These are phyloP conservation scores for Entoloma clypeatum DNA, from an alignment of 1,284 basidiomycete genomes.

Conservation along the genomic window DNA sequence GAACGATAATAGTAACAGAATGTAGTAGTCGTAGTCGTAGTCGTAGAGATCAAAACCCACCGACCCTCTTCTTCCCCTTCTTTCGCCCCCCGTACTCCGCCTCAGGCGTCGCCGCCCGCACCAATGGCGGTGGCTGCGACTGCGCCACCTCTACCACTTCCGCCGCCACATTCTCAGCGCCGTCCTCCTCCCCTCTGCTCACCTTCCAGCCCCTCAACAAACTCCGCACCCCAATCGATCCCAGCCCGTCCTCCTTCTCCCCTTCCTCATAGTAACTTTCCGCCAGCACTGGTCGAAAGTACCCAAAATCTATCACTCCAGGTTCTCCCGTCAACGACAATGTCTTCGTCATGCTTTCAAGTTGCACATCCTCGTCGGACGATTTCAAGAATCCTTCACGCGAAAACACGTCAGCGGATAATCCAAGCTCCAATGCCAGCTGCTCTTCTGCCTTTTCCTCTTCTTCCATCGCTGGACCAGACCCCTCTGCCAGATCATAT, in stretches of 20 bases:
- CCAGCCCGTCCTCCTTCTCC: slow-evolving; percentile 23
- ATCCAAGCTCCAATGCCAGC: slow-evolving; percentile 56
- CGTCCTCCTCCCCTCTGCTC: slow-evolving; percentile 47
- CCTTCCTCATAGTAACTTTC: slow-evolving; percentile 27
- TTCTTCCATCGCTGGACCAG: slow-evolving; percentile 37
- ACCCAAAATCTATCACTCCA: slow-evolving; percentile 56
- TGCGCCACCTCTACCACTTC: slow-evolving; percentile 5
- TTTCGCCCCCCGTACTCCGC: no score
- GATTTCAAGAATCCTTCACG: slow-evolving; percentile 35
- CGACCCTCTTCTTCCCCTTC: slow-evolving; percentile 74
- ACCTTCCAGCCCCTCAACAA: slow-evolving; percentile 66
- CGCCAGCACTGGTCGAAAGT: slow-evolving; percentile 44
- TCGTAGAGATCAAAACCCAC: slow-evolving; percentile 56
- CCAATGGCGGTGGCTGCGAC: slow-evolving; percentile 34
- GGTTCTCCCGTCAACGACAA: slow-evolving; percentile 52
- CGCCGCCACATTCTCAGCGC: no score
- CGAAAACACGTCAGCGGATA: slow-evolving; percentile 58
- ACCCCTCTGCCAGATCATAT: slow-evolving; percentile 41
- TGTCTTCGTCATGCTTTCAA: slow-evolving; percentile 53
- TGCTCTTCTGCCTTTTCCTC: slow-evolving; percentile 57
- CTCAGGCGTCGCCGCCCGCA: slow-evolving; percentile 30
- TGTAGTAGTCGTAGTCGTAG: no score
- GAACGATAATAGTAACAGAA: slow-evolving; percentile 15
- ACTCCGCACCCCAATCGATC: slow-evolving; percentile 53
- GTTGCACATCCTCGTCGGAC: slow-evolving; percentile 25